A percentile compares a stretch with the other conserved stretches of the same genome.
Conservation (phyloP, 129 eudicot species). For the Pseudognaphalium luteoalbum region DNA sequence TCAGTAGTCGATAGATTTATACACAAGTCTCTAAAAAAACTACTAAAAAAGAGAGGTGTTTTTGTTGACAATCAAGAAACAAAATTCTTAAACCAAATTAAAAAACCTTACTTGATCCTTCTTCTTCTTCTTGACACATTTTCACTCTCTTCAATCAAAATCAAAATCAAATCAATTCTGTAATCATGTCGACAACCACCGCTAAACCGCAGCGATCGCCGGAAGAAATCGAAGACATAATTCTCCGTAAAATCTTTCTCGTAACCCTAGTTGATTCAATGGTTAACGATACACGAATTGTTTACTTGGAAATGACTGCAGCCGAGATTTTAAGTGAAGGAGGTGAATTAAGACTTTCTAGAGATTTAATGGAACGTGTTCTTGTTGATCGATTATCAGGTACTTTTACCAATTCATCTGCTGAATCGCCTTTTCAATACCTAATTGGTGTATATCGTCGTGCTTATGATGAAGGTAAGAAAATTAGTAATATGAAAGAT, state of each 20-base stretch:
- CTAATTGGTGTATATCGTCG: conserved; percentile 60
- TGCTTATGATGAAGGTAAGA: conserved; percentile 74
- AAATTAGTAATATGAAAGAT: conserved; percentile 76
- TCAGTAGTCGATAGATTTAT: background rate
- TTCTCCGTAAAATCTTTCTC: conserved; percentile 74
- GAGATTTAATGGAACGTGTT: conserved; percentile 79
- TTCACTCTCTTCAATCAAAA: conserved; percentile 13
- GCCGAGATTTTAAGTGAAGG: conserved; percentile 92
- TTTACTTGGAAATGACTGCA: conserved; percentile 86
- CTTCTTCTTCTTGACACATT: conserved; percentile 1
- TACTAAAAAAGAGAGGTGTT: background rate
- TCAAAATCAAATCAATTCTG: background rate
- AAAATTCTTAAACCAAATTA: background rate
- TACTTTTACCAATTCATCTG: conserved; percentile 34
- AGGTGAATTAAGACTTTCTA: conserved; percentile 52
- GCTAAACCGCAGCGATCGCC: conserved; percentile 66
- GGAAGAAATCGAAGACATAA: conserved; percentile 84
- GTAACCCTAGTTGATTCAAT: conserved; percentile 73
- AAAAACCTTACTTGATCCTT: conserved; percentile 16
- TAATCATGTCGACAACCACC: conserved; percentile 52
- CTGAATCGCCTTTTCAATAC: conserved; percentile 81
- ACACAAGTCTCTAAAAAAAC: conserved; percentile 6
- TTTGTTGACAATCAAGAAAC: conserved; percentile 23
- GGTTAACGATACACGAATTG: conserved; percentile 62
- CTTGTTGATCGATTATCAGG: conserved; percentile 85